These are phyloP conservation scores for Clavulina sp. DNA, from an alignment of 768 basidiomycete species.

Conservation along the genomic window DNA sequence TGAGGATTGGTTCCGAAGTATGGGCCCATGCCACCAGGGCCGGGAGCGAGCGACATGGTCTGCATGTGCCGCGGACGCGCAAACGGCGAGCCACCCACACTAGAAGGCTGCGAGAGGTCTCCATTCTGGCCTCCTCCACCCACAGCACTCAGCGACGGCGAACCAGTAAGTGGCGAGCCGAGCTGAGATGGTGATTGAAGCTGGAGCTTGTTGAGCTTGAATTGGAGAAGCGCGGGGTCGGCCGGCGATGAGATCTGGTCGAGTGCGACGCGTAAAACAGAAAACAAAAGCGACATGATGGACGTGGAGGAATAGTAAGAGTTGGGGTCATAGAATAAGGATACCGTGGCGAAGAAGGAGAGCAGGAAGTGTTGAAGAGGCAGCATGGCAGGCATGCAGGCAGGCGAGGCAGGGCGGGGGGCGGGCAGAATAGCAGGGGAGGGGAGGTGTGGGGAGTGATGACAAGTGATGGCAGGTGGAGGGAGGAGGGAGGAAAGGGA, in stretches of 20 bases:
- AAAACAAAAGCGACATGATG: not conserved
- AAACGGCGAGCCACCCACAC: not conserved
- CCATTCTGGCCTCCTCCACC: no score
- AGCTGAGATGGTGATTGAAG: conserved; percentile 31
- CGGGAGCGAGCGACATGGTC: conserved; percentile 52
- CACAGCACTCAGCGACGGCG: conserved; percentile 41
- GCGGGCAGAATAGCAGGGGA: no score
- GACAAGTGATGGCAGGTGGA: no score
- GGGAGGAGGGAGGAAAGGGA: no score
- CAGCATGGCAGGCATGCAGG: not conserved
- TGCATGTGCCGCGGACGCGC: conserved; percentile 36
- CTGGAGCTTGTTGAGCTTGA: conserved; percentile 72
- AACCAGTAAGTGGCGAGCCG: conserved; percentile 21
- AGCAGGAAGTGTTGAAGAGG: not conserved
- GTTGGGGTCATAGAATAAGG: not conserved
- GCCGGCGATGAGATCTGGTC: conserved; percentile 76
- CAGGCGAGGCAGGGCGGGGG: no score
- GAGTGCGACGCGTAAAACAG: not conserved
- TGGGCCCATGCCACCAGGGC: conserved; percentile 21
- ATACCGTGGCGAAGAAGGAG: no score
- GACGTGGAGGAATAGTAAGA: not conserved
- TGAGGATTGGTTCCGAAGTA: conserved; percentile 11
- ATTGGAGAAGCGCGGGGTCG: conserved; percentile 62
- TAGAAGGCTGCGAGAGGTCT: no score
- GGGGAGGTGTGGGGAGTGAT: no score